Evolutionary conservation across 768 basidiomycete genomes (phyloP), one percentile per base, ranked within the genome.

Genomic region (Kwoniella bestiolae): DNA sequence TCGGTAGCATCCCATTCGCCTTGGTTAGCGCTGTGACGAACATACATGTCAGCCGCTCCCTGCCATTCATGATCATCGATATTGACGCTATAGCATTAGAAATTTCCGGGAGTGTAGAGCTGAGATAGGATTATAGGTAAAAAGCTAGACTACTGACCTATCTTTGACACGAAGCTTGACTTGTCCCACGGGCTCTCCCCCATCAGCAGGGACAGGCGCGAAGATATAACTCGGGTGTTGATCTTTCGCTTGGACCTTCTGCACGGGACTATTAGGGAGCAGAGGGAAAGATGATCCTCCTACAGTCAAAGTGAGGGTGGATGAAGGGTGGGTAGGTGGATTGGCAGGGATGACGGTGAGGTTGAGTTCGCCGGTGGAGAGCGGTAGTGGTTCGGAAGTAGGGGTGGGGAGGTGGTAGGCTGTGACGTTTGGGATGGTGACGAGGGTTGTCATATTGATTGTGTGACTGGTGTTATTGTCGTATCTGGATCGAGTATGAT

Each of bases 1-100:
- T 80, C 76, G 4, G 75, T 73, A 25, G 67, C 71, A 32, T 78
- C 77, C 74, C 77, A 79, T 66, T 76, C 72, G 1, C 63, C 70
- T 41, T 71, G 78, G 31, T 56, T 70, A 1, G 55, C 62, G 44
- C 76, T 77, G 21, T 26, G 45, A 6, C 23, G 8, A 49, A 25
- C 5, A 1, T 41, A 47, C 56, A 25, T 45, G 56, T 52, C 35
- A 47, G 62, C 7, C n/a, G n/a, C n/a, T n/a, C n/a, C n/a, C n/a
- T n/a, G n/a, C n/a, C n/a, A n/a, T n/a, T n/a, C n/a, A 23, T 35
- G 50, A 25, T 11, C 47, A 11, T 51, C n/a, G n/a, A n/a, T n/a
- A n/a, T n/a, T n/a, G n/a, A n/a, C n/a, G n/a, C n/a, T n/a, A n/a
- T n/a, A n/a, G n/a, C n/a, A n/a, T n/a, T n/a, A n/a, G n/a, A n/a